Evolutionary conservation across 257 asterid species (phyloP), one percentile per base, ranked within the genome.

Genomic region (Lithospermum erythrorhizon): DNA sequence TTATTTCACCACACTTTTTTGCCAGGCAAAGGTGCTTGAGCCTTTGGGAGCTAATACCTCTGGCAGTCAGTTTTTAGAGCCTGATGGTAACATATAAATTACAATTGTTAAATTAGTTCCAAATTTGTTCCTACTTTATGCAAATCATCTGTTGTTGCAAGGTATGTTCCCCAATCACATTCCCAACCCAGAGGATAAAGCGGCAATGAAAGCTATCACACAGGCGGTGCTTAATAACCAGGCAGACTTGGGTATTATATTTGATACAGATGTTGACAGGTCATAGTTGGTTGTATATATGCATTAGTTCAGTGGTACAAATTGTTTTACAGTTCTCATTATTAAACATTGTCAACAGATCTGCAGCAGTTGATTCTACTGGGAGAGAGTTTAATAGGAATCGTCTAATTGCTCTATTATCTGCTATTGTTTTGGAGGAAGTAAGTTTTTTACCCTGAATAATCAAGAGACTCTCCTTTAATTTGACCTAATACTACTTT

Each of bases 191-290:
- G 99, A 93, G 79, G 97, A 93, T 71, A 89, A 84, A 75, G 91
- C 78, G 67, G 99, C 97, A 24, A 93, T 93, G 99, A 70, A 77
- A 79, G 93, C 99, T 69, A 83, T 93, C 62, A 89, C 91, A 58
- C 81, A 63, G 68, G 97, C 97, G 16, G 97, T 89, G 70, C 82
- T 84, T 58, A 78, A 86, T 64, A 86, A 84, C 68, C 79, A 78
- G 76, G 96, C 98, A 73, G 97, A 93, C 78, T 72, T 93, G 78
- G 98, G 98, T 45, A 89, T 93, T 77, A 93, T 89, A 67, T 93
- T 93, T 70, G 98, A 93, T 79, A 93, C 99, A 47, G 99, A 93
- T 76, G 99, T 93, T 64, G 99, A 93, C 77, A 89, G 99, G 99
- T 93, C 64, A 65, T 57, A 54, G 15, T 70, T 58, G 70, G 41